Evolutionary conservation across 805 yeast species (phyloP).

Genomic region (Lachancea fermentati): DNA sequence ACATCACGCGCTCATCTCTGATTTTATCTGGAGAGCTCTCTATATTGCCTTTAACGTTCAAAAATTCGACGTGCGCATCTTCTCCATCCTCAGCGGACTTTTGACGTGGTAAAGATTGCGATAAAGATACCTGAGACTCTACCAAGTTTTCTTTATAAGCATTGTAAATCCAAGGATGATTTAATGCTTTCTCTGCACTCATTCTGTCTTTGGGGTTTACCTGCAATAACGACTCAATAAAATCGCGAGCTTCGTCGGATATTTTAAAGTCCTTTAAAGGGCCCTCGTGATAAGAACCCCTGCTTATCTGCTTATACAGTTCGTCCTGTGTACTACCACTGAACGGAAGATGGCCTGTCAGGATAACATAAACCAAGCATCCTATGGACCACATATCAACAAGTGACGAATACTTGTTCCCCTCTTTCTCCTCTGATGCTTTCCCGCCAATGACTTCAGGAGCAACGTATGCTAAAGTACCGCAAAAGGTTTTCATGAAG

Average conservation of each 20-base stretch:
- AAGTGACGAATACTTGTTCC: constrained; percentile 60
- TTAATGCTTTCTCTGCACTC: constrained; percentile 69
- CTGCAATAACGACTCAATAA: constrained; percentile 63
- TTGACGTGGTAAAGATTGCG: constrained; percentile 69
- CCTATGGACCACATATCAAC: constrained; percentile 99
- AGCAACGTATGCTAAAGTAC: constrained; percentile 94
- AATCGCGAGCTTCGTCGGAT: constrained; percentile 64
- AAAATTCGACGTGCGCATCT: constrained; percentile 28
- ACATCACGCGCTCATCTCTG: constrained; percentile 14
- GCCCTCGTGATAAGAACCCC: constrained; percentile 75
- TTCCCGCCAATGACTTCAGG: constrained; percentile 73
- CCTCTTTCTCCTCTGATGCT: constrained; percentile 16
- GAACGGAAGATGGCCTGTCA: constrained; percentile 92
- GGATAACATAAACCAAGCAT: constrained; percentile 82
- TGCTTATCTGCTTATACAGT: constrained; percentile 65
- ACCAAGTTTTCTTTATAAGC: constrained; percentile 8
- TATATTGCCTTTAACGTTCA: constrained; percentile 20
- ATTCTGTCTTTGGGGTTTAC: constrained; percentile 71
- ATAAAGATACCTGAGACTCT: constrained; percentile 47
- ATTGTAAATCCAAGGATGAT: constrained; percentile 71
- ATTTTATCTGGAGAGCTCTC: constrained; percentile 17
- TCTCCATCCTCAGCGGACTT: constrained; percentile 37
- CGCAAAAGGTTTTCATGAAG: constrained; percentile 93
- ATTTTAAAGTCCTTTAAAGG: constrained; percentile 63
- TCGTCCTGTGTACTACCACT: constrained; percentile 89